A percentile compares a stretch with the other conserved stretches of the same genome.
Evolutionary conservation across 805 yeast species (phyloP).

Genomic region (Lipomyces sp.): DNA sequence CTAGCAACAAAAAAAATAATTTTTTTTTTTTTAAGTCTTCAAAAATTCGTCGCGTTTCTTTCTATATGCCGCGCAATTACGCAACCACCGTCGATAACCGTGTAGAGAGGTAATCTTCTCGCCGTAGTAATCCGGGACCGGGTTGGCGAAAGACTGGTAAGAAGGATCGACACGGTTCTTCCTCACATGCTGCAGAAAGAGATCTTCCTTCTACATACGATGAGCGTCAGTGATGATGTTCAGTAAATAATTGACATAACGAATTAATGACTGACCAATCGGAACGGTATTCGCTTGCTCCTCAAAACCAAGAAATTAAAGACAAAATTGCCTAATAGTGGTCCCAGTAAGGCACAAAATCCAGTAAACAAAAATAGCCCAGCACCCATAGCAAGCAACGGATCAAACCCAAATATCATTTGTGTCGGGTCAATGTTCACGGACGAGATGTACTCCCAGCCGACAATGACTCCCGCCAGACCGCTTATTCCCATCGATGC

Average conservation of each 20-base stretch:
- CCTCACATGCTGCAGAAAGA: conserved; percentile 73
- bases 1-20: background rate
- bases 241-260: background rate
- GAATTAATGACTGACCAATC: conserved; percentile 44
- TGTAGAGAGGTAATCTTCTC: conserved; percentile 87
- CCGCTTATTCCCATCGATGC: conserved; percentile 73
- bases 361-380: conserved; percentile 74
- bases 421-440: conserved; percentile 88
- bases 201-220: conserved; percentile 61
- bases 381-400: conserved; percentile 78
- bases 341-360: conserved; percentile 82
- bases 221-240: background rate
- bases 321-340: conserved; percentile 71
- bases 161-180: conserved; percentile 90
- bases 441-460: conserved; percentile 79
- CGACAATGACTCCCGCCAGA: conserved; percentile 62
- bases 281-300: conserved; percentile 25
- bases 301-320: conserved; percentile 51
- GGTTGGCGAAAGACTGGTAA: conserved; percentile 81
- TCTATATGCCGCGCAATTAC: conserved; percentile 90
- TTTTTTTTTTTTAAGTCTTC: background rate
- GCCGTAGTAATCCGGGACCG: conserved; percentile 98
- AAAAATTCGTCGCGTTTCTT: conserved; percentile 59
- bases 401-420: conserved; percentile 84
- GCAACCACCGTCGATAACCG: conserved; percentile 92